A percentile compares a stretch with the other conserved stretches of the same genome.
Conservation (phyloP, 805 yeast species). For the Hanseniaspora valbyensis region DNA sequence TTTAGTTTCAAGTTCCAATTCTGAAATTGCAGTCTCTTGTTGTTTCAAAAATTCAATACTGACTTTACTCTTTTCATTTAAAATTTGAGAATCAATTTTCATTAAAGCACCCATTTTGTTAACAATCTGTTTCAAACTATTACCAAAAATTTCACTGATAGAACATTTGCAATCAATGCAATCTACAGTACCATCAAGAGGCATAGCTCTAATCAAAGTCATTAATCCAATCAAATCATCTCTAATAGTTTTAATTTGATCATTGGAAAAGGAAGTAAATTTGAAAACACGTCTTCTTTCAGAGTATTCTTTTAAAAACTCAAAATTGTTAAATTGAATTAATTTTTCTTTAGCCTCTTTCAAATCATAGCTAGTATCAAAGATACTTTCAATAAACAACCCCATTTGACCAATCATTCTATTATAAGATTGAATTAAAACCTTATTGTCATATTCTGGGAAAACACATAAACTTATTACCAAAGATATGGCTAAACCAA, state of each 20-base stretch:
- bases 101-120: not conserved
- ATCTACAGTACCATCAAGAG: not conserved
- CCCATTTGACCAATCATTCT: slow-evolving; percentile 23
- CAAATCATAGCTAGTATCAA: not conserved
- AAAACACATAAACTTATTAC: slow-evolving; percentile 29
- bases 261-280: not conserved
- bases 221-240: slow-evolving; percentile 7
- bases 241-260: slow-evolving; percentile 4
- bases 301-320: not conserved
- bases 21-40: not conserved
- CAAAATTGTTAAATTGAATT: slow-evolving; percentile 11
- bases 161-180: not conserved
- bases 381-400: slow-evolving; percentile 17
- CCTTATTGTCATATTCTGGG: slow-evolving; percentile 35
- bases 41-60: not conserved
- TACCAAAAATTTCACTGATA: not conserved
- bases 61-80: not conserved
- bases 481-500: slow-evolving; percentile 34
- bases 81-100: not conserved
- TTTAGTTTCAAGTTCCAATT: not conserved
- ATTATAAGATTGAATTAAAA: slow-evolving; percentile 24
- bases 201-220: slow-evolving; percentile 8
- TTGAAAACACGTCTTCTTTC: slow-evolving; percentile 5
- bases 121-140: not conserved
- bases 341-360: slow-evolving; percentile 1